Percentiles rank a stretch among this genome's conserved stretches.
Conservation (phyloP, 768 basidiomycete species). For the Peribolospora kevripleyi region DNA sequence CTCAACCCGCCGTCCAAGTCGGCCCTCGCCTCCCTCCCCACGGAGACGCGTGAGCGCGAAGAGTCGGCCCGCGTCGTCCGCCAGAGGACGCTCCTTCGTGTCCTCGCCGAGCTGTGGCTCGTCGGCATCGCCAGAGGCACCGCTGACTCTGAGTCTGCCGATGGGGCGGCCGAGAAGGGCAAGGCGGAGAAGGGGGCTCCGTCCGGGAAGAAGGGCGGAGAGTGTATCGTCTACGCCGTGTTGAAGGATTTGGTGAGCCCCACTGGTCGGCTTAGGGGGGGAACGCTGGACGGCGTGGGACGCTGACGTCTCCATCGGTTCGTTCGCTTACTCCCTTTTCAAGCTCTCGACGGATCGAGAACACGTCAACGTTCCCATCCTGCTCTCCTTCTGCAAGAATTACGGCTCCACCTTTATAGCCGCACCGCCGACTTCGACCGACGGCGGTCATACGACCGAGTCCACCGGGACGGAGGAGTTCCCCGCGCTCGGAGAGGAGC, state of each 20-base stretch:
- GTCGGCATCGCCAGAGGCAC: constrained; percentile 53
- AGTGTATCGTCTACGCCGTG: no score
- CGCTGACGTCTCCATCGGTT: no score
- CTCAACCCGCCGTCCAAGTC: constrained; percentile 21
- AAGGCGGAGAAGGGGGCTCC: no score
- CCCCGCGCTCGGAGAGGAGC: constrained; percentile 6
- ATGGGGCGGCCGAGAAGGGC: neutral
- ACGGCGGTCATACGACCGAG: neutral
- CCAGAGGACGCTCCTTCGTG: constrained; percentile 62
- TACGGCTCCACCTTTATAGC: constrained; percentile 51
- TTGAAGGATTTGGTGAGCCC: no score
- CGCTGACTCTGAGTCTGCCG: neutral
- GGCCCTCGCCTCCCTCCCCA: constrained; percentile 36
- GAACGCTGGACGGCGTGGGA: no score
- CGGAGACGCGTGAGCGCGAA: constrained; percentile 79
- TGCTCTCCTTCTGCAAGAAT: constrained; percentile 80
- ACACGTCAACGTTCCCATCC: constrained; percentile 63
- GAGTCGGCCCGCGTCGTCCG: constrained; percentile 50
- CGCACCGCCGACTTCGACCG: neutral
- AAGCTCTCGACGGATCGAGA: constrained; percentile 72
- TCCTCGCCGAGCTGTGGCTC: constrained; percentile 71
- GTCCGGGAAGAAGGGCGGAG: no score
- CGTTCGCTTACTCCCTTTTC: neutral
- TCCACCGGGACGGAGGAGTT: constrained; percentile 2
- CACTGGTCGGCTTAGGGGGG: no score